These are phyloP conservation scores for Allium fistulosum DNA, from an alignment of 106 monocot genomes.

Conservation along the genomic window DNA sequence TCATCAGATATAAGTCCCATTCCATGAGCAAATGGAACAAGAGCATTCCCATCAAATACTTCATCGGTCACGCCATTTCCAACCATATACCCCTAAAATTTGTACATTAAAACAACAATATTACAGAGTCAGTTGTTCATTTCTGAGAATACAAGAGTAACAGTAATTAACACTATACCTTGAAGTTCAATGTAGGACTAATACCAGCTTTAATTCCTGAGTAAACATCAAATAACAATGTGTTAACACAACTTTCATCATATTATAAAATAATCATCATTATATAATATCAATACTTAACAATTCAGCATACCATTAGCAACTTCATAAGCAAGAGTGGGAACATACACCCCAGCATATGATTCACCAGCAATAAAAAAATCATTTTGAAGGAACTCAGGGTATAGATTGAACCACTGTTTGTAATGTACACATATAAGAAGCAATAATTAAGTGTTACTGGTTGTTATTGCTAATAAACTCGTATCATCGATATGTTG, in stretches of 20 bases:
- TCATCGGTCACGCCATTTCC: slow-evolving; percentile 80
- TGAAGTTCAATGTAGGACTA: slow-evolving; percentile 76
- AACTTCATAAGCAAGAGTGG: slow-evolving; percentile 77
- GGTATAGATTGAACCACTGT: slow-evolving; percentile 86
- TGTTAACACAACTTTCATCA: not conserved
- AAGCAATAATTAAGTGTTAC: not conserved
- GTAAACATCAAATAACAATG: not conserved
- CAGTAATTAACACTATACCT: slow-evolving; percentile 27
- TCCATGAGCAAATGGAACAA: slow-evolving; percentile 94
- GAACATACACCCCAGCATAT: slow-evolving; percentile 91
- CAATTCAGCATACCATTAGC: slow-evolving; percentile 40
- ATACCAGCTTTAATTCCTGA: slow-evolving; percentile 56
- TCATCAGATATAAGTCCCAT: slow-evolving; percentile 90
- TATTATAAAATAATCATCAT: not conserved
- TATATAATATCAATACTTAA: too few relatives aligned
- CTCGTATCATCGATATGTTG: too few relatives aligned
- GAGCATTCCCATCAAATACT: slow-evolving; percentile 78
- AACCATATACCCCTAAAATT: slow-evolving; percentile 73
- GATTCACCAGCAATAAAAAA: slow-evolving; percentile 89
- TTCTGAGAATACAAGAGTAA: not conserved
- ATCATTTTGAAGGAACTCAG: slow-evolving; percentile 73
- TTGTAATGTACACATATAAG: not conserved
- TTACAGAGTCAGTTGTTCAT: not conserved
- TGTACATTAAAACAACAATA: not conserved
- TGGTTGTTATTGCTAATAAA: not conserved